Base-by-base conservation (phyloP, 306 rosid species). In the Fagus sylvatica region DNA sequence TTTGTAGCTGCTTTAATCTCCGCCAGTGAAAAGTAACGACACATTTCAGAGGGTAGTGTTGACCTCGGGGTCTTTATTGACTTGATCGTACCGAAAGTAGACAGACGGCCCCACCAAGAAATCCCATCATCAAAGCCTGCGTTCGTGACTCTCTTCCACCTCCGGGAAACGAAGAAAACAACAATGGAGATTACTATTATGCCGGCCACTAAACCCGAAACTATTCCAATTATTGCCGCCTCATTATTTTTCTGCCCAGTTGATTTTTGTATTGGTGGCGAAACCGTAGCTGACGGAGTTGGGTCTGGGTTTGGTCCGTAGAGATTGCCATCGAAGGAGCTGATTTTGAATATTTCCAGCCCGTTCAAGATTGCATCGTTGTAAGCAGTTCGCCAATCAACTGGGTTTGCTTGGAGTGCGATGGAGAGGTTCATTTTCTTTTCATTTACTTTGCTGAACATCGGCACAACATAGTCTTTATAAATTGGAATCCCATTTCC, bases 321-420 rank as follows among this genome's bases (percentile, higher is more conserved):
- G 0, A 90, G 90, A 34, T 42, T 88, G 1, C 74, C 51, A 0
- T 0, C 11, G 0, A 2, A 0, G 9, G 79, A 42, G 3, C 75
- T 88, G 8, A 88, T 40, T 64, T 88, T 90, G 85, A 90, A 86
- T 1, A 90, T 83, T 69, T 90, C 94, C 0, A 86, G 43, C 0
- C 94, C 94, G 39, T 84, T 90, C 65, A 90, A 66, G 54, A 88
- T 40, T 0, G 82, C 82, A n/a, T 88, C 78, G 0, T 2, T 13
- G 68, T 1, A 76, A 0, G 0, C 0, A 12, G 78, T 73, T 2
- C 0, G 0, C 30, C 0, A 5, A 6, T 13, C 41, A 0, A 2
- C 4, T 7, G 13, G n/a, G 1, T 53, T 2, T 1, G 84, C 76
- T 13, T 76, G 78, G 55, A 88, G 66, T 22, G 72, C 71, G 7